A percentile compares a stretch with the other conserved stretches of the same genome.
phyloP scores from a whole-genome alignment of 768 basidiomycete genomes.

The Boletus rubroflammeus region DNA sequence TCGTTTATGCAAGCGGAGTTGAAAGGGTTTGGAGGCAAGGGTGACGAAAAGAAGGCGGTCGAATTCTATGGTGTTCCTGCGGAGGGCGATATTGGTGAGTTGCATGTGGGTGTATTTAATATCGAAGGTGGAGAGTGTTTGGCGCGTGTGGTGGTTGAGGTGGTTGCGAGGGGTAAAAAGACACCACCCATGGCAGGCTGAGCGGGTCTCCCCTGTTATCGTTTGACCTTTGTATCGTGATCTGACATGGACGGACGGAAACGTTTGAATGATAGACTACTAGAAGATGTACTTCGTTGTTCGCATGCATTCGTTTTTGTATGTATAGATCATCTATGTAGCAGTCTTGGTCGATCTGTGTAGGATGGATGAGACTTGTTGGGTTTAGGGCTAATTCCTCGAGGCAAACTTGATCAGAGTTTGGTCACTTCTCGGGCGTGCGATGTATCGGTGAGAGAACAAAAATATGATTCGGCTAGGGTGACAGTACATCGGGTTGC shows the following conservation, averaged over 20 bases:
- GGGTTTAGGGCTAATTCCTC: not conserved
- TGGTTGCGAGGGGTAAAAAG: conserved; percentile 38
- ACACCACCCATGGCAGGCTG: conserved; percentile 23
- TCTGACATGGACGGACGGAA: conserved; percentile 1
- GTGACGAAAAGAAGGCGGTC: conserved; percentile 44
- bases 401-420: not conserved
- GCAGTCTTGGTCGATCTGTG: conserved; percentile 1
- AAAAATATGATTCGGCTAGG: not conserved
- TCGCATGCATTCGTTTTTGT: conserved; percentile 24
- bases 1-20: conserved; percentile 53
- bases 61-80: conserved; percentile 56
- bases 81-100: conserved; percentile 49
- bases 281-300: conserved; percentile 13
- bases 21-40: conserved; percentile 32
- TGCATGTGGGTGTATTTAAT: conserved; percentile 54
- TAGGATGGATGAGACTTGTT: not conserved
- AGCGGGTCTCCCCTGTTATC: conserved; percentile 22
- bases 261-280: conserved; percentile 2
- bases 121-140: conserved; percentile 49
- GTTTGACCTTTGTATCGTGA: conserved; percentile 12
- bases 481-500: conserved; percentile 13
- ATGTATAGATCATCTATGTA: conserved; percentile 9
- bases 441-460: not conserved
- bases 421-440: not conserved
- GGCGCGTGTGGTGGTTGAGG: conserved; percentile 54